phyloP scores from a whole-genome alignment of 83 land plant species.

The Picea abies region DNA sequence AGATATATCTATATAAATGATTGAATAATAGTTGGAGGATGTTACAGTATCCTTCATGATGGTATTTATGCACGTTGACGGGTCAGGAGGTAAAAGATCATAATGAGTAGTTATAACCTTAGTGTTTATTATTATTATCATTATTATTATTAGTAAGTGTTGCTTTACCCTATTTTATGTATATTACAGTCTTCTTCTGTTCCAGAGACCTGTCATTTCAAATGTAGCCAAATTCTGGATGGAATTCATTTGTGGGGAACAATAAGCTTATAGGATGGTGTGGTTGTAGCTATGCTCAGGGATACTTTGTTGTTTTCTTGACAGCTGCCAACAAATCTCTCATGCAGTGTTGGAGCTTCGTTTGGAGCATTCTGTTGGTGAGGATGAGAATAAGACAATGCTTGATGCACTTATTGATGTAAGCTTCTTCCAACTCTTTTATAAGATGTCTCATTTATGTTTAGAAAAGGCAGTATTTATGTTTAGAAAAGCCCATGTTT shows the following conservation, averaged over 20 bases:
- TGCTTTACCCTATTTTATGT: no score
- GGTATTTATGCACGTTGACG: no score
- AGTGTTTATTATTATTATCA: no score
- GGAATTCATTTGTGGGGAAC: slow-evolving; percentile 14
- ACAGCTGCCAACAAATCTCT: slow-evolving; percentile 56
- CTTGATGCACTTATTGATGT: slow-evolving; percentile 51
- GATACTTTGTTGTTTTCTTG: slow-evolving; percentile 42
- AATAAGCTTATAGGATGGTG: slow-evolving; percentile 22
- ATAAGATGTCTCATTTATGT: background rate
- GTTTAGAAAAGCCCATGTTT: background rate
- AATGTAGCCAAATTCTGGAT: background rate
- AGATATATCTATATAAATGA: no score
- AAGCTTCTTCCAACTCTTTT: background rate
- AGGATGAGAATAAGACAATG: slow-evolving; percentile 51
- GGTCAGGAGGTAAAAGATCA: no score
- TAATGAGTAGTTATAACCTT: no score
- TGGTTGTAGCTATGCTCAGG: slow-evolving; percentile 49
- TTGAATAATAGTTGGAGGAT: no score
- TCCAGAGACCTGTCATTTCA: slow-evolving; percentile 8
- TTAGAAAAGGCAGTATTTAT: background rate
- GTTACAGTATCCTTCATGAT: no score
- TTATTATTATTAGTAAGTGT: no score
- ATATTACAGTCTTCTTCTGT: background rate
- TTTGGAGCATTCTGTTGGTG: slow-evolving; percentile 52
- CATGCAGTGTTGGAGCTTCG: slow-evolving; percentile 61